Evolutionary conservation across 2,329 filamentous ascomycete species (phyloP).

Genomic region (Domatiomyces globalis): DNA sequence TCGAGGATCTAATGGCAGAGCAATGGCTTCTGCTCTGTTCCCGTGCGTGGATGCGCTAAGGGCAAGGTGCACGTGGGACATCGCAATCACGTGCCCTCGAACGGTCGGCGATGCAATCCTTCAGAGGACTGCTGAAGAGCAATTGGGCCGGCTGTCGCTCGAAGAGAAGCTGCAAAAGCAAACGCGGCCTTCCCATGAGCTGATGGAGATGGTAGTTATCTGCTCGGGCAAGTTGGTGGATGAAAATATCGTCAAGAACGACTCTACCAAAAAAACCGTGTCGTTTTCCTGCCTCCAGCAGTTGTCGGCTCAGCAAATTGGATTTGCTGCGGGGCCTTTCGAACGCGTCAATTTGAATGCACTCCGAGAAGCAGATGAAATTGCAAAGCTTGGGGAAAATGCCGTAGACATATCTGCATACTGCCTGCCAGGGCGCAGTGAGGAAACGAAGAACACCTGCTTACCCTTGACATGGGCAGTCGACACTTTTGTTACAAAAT

Average conservation of each 20-base stretch:
- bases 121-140: conserved; percentile 8
- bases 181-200: conserved; percentile 10
- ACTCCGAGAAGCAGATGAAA: conserved; percentile 78
- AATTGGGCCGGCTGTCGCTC: conserved; percentile 1
- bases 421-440: conserved; percentile 67
- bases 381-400: conserved; percentile 76
- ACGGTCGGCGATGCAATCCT: conserved; percentile 63
- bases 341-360: conserved; percentile 82
- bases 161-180: conserved; percentile 4
- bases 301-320: conserved; percentile 75
- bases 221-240: conserved; percentile 83
- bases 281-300: conserved; percentile 65
- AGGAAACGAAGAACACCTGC: conserved; percentile 77
- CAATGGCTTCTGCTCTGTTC: conserved; percentile 73
- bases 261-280: conserved; percentile 73
- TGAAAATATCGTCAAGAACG: conserved; percentile 61
- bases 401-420: conserved; percentile 83
- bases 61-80: conserved; percentile 70
- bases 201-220: conserved; percentile 64
- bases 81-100: conserved; percentile 72
- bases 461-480: conserved; percentile 69
- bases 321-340: conserved; percentile 88
- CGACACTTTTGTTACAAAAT: conserved; percentile 81
- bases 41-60: conserved; percentile 81
- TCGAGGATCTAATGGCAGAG: conserved; percentile 61